Evolutionary conservation across 2,329 filamentous ascomycete genomes (phyloP).

Genomic region (Cercospora zeae-maydis): DNA sequence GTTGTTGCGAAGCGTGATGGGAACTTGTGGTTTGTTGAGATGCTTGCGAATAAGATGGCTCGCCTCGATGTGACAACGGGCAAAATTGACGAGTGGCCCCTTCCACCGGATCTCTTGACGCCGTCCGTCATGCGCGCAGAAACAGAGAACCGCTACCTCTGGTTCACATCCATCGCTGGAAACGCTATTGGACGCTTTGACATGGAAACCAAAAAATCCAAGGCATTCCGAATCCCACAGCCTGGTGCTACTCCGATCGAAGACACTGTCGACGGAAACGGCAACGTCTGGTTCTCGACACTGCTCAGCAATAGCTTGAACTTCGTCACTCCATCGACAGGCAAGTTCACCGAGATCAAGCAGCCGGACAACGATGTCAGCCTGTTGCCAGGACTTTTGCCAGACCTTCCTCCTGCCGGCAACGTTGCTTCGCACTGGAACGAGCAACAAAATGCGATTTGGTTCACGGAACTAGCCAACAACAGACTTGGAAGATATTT

Average conservation of each 20-base stretch:
- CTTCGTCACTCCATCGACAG: constrained; percentile 22
- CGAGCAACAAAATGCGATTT: constrained; percentile 17
- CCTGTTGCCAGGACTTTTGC: constrained; percentile 15
- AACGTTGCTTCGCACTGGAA: constrained; percentile 25
- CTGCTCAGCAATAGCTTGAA: constrained; percentile 23
- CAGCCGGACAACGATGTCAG: constrained; percentile 18
- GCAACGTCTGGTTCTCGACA: constrained; percentile 26
- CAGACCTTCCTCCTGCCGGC: constrained; percentile 20
- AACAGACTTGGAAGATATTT: constrained; percentile 23
- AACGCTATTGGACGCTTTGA: constrained; percentile 26
- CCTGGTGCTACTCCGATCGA: constrained; percentile 22
- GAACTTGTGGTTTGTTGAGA: constrained; percentile 26
- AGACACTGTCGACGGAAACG: constrained; percentile 20
- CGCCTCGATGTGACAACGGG: constrained; percentile 19
- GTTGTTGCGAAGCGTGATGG: constrained; percentile 21
- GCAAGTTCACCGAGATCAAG: constrained; percentile 19
- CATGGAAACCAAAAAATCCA: constrained; percentile 20
- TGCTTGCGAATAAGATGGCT: constrained; percentile 27
- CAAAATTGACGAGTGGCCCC: constrained; percentile 21
- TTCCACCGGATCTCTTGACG: constrained; percentile 18
- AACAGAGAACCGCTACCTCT: constrained; percentile 23
- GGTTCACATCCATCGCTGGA: constrained; percentile 25
- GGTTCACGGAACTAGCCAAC: constrained; percentile 23
- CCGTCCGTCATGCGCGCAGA: constrained; percentile 28
- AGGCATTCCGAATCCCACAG: constrained; percentile 19